These are phyloP conservation scores for Neurospora tetraspora DNA, from an alignment of 495 filamentous ascomycete genomes.

Conservation along the genomic window DNA sequence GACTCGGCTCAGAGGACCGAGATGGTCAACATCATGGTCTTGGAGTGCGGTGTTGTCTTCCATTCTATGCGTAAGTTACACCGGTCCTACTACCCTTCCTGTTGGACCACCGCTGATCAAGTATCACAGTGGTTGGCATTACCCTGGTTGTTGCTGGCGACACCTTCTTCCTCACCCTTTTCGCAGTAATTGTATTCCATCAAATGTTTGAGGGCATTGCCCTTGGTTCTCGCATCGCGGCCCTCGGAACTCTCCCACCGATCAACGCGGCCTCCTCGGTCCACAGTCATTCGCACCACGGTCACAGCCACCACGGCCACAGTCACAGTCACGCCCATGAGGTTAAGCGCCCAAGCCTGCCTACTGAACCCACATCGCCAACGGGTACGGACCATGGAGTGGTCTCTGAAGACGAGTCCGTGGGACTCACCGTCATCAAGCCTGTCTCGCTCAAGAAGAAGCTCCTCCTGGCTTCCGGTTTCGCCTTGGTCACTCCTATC, in stretches of 20 bases:
- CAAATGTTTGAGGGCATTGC: slow-evolving; percentile 76
- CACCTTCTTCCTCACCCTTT: slow-evolving; percentile 45
- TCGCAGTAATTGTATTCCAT: slow-evolving; percentile 51
- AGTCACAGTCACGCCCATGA: slow-evolving; percentile 1
- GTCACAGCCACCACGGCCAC: slow-evolving; percentile 9
- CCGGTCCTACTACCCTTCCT: background rate
- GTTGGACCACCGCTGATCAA: slow-evolving; percentile 1
- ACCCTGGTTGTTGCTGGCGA: slow-evolving; percentile 49
- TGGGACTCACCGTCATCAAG: background rate
- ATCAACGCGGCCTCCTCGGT: background rate
- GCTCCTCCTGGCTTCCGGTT: slow-evolving; percentile 36
- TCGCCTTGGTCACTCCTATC: slow-evolving; percentile 45
- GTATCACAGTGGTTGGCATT: slow-evolving; percentile 42
- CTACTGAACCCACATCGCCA: slow-evolving; percentile 1
- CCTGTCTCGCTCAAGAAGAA: slow-evolving; percentile 28
- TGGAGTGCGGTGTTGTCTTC: slow-evolving; percentile 64
- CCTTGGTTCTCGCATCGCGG: slow-evolving; percentile 61
- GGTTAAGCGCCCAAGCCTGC: background rate
- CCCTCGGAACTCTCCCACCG: slow-evolving; percentile 26
- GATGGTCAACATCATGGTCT: slow-evolving; percentile 49
- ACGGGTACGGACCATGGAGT: background rate
- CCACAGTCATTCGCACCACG: slow-evolving; percentile 13
- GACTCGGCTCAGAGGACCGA: slow-evolving; percentile 10
- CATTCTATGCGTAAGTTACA: slow-evolving; percentile 48
- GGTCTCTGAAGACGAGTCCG: background rate